These are phyloP conservation scores for Diaporthe nobilis DNA, from an alignment of 2,329 filamentous ascomycete species.

Conservation along the genomic window DNA sequence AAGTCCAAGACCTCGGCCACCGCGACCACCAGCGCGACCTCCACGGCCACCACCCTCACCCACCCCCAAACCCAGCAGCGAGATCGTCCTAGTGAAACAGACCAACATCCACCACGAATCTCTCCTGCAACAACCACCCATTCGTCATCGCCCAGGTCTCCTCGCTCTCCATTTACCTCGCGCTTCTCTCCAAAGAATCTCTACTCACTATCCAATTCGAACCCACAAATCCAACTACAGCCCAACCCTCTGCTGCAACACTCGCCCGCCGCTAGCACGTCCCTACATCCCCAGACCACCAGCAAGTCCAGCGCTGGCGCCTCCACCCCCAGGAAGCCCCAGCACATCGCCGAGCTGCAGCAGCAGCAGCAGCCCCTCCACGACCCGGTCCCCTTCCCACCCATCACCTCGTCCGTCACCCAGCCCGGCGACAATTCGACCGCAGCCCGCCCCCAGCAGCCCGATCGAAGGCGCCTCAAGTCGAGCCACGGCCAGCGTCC, in stretches of 20 bases:
- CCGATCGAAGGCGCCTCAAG: conserved; percentile 44
- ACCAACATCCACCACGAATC: conserved; percentile 39
- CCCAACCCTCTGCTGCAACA: conserved; percentile 1
- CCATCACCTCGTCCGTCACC: conserved; percentile 48
- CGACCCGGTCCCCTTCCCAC: conserved; percentile 47
- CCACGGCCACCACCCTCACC: conserved; percentile 17
- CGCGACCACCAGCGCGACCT: conserved; percentile 4
- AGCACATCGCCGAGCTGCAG: conserved; percentile 52
- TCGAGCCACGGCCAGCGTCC: conserved; percentile 51
- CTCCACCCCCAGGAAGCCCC: conserved; percentile 42
- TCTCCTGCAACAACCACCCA: conserved; percentile 50
- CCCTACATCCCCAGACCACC: conserved; percentile 22
- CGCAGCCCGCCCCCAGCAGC: conserved; percentile 47
- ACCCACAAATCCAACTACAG: conserved; percentile 20
- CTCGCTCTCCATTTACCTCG: conserved; percentile 62
- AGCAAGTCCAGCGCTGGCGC: background rate
- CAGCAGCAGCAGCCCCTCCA: conserved; percentile 41
- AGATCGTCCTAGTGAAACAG: conserved; percentile 47
- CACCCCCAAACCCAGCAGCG: conserved; percentile 35
- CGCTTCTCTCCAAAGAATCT: conserved; percentile 57
- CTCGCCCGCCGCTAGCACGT: conserved; percentile 21
- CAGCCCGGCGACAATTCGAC: conserved; percentile 33
- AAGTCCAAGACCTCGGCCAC: conserved; percentile 30
- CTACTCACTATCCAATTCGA: conserved; percentile 30
- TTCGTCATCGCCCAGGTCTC: conserved; percentile 61